Evolutionary conservation across 257 asterid species (phyloP).

Genomic region (Gynochthodes officinalis): DNA sequence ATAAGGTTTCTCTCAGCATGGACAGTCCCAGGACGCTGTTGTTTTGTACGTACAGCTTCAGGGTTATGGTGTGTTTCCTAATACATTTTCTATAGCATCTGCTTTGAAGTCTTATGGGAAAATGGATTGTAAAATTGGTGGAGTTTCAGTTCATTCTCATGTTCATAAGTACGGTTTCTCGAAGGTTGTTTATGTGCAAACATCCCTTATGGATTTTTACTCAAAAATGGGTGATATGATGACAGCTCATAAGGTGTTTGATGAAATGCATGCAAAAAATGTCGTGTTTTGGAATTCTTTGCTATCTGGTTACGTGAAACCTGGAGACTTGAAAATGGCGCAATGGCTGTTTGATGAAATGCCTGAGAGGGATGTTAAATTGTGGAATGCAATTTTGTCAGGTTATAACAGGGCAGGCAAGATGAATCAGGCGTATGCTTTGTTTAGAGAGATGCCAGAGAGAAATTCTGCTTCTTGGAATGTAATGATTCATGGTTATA

Average conservation of each 20-base stretch:
- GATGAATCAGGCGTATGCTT: conserved; percentile 58
- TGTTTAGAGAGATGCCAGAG: conserved; percentile 65
- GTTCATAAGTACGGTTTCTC: conserved; percentile 55
- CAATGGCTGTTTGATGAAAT: conserved; percentile 60
- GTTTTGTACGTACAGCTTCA: conserved; percentile 47
- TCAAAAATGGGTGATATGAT: conserved; percentile 62
- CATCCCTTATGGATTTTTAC: conserved; percentile 74
- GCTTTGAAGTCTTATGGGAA: conserved; percentile 67
- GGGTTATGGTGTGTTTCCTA: conserved; percentile 48
- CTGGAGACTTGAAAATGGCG: conserved; percentile 56
- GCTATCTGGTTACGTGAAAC: conserved; percentile 57
- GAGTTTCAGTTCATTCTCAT: conserved; percentile 70
- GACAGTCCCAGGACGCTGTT: conserved; percentile 54
- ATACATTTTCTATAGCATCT: conserved; percentile 65
- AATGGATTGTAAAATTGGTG: conserved; percentile 36
- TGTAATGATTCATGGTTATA: conserved; percentile 58
- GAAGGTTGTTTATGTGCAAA: conserved; percentile 62
- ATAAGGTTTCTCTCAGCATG: conserved; percentile 65
- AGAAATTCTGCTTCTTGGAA: conserved; percentile 80
- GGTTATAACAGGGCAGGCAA: conserved; percentile 51
- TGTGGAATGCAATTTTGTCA: conserved; percentile 73
- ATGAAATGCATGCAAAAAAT: conserved; percentile 53
- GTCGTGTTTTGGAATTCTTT: conserved; percentile 85
- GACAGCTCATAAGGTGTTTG: conserved; percentile 59
- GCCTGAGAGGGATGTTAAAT: conserved; percentile 64